Conservation (phyloP, 1,139 yeast genomes). For the Sugiyamaella grinbergsii region DNA sequence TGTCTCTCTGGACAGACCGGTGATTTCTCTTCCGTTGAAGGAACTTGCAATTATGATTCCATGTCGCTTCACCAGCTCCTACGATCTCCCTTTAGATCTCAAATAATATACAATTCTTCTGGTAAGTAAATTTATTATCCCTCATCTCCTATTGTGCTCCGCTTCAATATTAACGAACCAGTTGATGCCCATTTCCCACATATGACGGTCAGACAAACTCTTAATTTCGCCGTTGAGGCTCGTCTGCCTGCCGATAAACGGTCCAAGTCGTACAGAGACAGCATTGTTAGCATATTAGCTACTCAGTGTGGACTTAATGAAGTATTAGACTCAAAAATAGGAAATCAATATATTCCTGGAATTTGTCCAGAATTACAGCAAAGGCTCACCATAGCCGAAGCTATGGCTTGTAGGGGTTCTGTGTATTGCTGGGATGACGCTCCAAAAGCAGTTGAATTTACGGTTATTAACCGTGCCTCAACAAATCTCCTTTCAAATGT, state of each 20-base stretch:
- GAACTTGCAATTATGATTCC: constrained; percentile 55
- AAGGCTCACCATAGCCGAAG: constrained; percentile 62
- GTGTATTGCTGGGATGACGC: constrained; percentile 72
- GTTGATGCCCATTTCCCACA: constrained; percentile 62
- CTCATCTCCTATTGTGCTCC: neutral
- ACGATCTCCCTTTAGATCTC: constrained; percentile 51
- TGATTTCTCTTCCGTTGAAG: constrained; percentile 44
- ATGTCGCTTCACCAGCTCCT: constrained; percentile 49
- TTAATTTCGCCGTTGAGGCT: constrained; percentile 59
- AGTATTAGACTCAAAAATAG: constrained; percentile 56
- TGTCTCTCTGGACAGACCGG: constrained; percentile 54
- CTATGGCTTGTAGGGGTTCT: constrained; percentile 57
- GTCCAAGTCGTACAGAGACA: constrained; percentile 50
- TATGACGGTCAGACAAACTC: constrained; percentile 61
- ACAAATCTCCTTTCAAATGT: constrained; percentile 59
- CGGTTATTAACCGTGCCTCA: constrained; percentile 60
- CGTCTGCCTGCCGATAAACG: constrained; percentile 60
- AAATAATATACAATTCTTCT: constrained; percentile 61
- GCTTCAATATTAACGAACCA: constrained; percentile 15
- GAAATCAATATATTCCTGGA: constrained; percentile 60
- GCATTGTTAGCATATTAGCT: constrained; percentile 52
- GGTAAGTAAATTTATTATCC: constrained; percentile 21
- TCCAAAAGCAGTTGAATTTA: constrained; percentile 67
- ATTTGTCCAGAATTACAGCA: constrained; percentile 65
- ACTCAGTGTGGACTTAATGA: constrained; percentile 61